A percentile compares a stretch with the other conserved stretches of the same genome.
These are phyloP conservation scores for Ustilago xerochloae DNA, from an alignment of 1,284 basidiomycete genomes.

Conservation along the genomic window DNA sequence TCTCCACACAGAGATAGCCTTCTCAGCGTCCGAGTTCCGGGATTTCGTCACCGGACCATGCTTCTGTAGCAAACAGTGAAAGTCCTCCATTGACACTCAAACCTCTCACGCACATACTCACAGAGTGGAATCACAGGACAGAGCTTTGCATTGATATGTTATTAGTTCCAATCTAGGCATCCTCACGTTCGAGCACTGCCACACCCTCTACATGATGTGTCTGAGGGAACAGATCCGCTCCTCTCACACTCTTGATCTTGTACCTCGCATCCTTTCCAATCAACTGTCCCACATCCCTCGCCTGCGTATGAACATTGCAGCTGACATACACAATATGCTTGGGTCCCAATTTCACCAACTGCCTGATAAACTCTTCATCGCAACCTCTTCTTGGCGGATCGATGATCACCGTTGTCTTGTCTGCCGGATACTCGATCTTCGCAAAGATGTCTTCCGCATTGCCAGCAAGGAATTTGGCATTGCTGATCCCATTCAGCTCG, in stretches of 20 bases:
- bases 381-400: conserved; percentile 58
- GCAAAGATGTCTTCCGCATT: conserved; percentile 73
- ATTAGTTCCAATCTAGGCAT: too few relatives aligned
- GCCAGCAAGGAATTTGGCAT: conserved; percentile 72
- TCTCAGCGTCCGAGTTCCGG: conserved; percentile 14
- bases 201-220: conserved; percentile 67
- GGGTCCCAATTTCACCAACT: conserved; percentile 62
- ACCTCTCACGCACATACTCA: background rate
- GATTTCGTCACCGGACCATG: background rate
- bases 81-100: background rate
- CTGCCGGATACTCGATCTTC: conserved; percentile 75
- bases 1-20: conserved; percentile 20
- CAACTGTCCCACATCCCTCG: conserved; percentile 68
- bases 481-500: conserved; percentile 74
- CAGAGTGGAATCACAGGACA: too few relatives aligned
- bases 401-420: conserved; percentile 73
- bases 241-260: conserved; percentile 60
- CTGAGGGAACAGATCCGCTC: conserved; percentile 67
- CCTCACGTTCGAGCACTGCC: conserved; percentile 51
- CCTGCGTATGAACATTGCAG: conserved; percentile 81
- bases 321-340: conserved; percentile 64
- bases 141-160: too few relatives aligned
- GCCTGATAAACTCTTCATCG: conserved; percentile 64
- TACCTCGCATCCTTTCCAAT: conserved; percentile 50
- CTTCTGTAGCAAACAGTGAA: background rate